A percentile compares a stretch with the other conserved stretches of the same genome.
phyloP scores from a whole-genome alignment of 2,329 filamentous ascomycete species.

The Fusarium globosum region DNA sequence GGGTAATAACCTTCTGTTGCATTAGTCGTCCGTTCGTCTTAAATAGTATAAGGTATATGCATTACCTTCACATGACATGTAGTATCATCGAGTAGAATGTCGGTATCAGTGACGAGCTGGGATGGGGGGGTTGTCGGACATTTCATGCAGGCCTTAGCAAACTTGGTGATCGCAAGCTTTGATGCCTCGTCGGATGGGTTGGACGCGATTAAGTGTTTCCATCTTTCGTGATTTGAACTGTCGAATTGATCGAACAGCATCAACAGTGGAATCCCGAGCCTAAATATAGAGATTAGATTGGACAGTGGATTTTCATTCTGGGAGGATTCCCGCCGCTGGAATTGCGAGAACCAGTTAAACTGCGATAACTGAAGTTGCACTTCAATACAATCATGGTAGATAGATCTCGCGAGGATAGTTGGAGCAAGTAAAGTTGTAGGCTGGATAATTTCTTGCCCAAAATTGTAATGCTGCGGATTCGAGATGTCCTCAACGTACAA shows the following conservation, averaged over 20 bases:
- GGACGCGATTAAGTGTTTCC: fast-evolving
- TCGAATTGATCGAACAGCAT: background rate
- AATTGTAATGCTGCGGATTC: background rate
- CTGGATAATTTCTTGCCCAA: fast-evolving
- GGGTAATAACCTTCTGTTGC: fast-evolving
- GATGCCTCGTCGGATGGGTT: background rate
- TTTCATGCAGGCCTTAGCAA: fast-evolving
- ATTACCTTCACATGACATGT: background rate
- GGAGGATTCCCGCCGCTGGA: fast-evolving
- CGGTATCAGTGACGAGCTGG: fast-evolving
- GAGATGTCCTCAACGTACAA: background rate
- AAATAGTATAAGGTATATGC: fast-evolving
- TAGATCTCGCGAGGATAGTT: background rate
- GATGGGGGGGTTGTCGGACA: fast-evolving
- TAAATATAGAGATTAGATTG: fast-evolving
- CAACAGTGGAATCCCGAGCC: fast-evolving
- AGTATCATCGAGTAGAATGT: background rate
- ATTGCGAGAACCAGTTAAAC: fast-evolving
- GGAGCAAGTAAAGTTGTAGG: fast-evolving
- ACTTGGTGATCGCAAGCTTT: fast-evolving
- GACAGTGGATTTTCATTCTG: background rate
- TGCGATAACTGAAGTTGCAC: background rate
- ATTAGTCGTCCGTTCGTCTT: background rate
- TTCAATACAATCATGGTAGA: background rate
- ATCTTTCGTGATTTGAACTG: background rate